Percentiles rank a stretch among this genome's conserved stretches.
Conservation (phyloP, 257 asterid species). For the Striga asiatica region DNA sequence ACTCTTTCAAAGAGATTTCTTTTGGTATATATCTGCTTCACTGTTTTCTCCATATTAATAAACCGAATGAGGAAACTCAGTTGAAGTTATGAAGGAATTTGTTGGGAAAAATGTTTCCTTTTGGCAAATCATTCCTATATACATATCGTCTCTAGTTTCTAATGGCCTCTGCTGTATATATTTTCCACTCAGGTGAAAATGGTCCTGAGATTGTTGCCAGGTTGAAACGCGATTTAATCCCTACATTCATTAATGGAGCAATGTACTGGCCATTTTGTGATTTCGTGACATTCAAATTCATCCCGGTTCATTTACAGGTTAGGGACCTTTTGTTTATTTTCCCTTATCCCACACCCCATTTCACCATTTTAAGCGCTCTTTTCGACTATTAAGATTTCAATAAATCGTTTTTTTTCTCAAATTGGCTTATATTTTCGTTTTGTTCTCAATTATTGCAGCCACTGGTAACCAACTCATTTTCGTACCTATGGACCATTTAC, state of each 20-base stretch:
- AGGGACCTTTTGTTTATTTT: background rate
- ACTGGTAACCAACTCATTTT: slow-evolving; percentile 68
- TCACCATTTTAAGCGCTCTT: background rate
- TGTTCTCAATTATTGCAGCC: slow-evolving; percentile 42
- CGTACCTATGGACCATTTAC: slow-evolving; percentile 75
- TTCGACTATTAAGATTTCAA: too few species aligned
- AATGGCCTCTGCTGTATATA: background rate
- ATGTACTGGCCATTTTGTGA: slow-evolving; percentile 97
- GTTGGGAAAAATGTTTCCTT: background rate
- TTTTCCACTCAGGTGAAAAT: slow-evolving; percentile 54
- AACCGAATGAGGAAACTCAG: background rate
- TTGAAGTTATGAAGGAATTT: background rate
- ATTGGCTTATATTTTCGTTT: background rate
- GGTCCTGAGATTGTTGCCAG: slow-evolving; percentile 61
- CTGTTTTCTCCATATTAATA: too few species aligned
- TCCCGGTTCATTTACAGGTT: slow-evolving; percentile 85
- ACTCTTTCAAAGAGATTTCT: too few species aligned
- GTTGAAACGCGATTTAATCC: slow-evolving; percentile 73
- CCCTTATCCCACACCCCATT: background rate
- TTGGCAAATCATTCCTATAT: background rate
- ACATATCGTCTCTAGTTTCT: background rate
- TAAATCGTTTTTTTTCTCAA: too few species aligned
- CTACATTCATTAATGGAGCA: slow-evolving; percentile 51
- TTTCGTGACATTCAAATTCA: slow-evolving; percentile 71
- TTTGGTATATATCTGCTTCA: too few species aligned